Evolutionary conservation across 306 rosid species (phyloP).

Genomic region (Vigna mungo): DNA sequence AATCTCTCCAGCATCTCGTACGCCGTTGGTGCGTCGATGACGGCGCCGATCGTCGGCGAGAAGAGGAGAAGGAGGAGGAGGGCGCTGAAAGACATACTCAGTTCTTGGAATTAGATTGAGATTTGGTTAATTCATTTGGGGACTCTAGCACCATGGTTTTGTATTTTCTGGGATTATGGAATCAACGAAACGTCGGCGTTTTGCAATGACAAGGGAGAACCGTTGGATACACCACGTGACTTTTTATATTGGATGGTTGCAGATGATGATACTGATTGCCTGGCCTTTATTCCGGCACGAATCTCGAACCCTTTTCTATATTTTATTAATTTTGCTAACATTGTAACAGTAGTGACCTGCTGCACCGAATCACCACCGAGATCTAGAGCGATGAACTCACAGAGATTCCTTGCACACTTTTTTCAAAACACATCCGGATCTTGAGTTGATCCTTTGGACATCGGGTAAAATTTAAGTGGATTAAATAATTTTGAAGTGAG

Average conservation of each 20-base stretch:
- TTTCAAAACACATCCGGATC: too few species aligned
- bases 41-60: conserved; percentile 34
- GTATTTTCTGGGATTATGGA: not conserved
- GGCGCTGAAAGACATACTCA: conserved; percentile 46
- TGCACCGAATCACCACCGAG: not conserved
- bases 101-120: not conserved
- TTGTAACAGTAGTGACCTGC: not conserved
- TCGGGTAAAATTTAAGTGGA: too few species aligned
- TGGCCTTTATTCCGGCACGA: not conserved
- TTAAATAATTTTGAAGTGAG: too few species aligned
- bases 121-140: not conserved
- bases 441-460: too few species aligned
- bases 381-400: too few species aligned
- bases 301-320: not conserved
- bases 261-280: not conserved
- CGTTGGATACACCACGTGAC: not conserved
- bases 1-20: conserved; percentile 61
- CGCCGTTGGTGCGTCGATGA: conserved; percentile 48
- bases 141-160: not conserved
- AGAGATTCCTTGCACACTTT: too few species aligned
- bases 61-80: conserved; percentile 45
- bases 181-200: not conserved
- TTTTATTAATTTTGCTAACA: too few species aligned
- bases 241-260: not conserved
- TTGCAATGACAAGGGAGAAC: not conserved